phyloP scores from a whole-genome alignment of 2,329 filamentous ascomycete genomes.

The Didymella segeticola region DNA sequence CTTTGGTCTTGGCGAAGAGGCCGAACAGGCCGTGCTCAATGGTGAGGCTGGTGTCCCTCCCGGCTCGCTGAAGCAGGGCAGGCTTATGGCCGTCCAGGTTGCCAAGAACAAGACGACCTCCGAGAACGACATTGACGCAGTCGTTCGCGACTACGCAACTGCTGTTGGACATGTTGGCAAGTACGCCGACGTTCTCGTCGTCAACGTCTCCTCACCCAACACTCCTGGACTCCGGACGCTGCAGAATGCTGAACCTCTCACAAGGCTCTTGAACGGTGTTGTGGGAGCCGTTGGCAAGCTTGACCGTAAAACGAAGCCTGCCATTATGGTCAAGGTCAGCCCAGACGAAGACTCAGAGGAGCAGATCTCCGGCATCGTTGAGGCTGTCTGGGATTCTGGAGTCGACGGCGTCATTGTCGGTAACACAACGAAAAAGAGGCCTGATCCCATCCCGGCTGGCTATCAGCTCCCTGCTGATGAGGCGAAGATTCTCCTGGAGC shows the following conservation, averaged over 20 bases:
- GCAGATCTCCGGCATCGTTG: slow-evolving; percentile 86
- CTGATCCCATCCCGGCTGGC: slow-evolving; percentile 72
- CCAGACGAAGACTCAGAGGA: slow-evolving; percentile 88
- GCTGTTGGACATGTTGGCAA: slow-evolving; percentile 82
- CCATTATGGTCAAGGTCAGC: slow-evolving; percentile 97
- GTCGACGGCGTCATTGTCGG: slow-evolving; percentile 97
- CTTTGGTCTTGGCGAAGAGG: slow-evolving; percentile 64
- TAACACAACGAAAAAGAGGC: slow-evolving; percentile 89
- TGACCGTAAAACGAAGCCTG: slow-evolving; percentile 74
- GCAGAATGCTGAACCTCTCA: slow-evolving; percentile 84
- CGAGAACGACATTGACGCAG: slow-evolving; percentile 81
- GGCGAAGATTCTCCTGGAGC: slow-evolving; percentile 71
- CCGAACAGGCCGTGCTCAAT: slow-evolving; percentile 76
- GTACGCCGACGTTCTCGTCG: slow-evolving; percentile 95
- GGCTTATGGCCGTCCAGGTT: slow-evolving; percentile 86
- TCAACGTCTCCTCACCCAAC: slow-evolving; percentile 97
- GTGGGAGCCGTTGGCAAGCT: slow-evolving; percentile 76
- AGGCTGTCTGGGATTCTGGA: slow-evolving; percentile 66
- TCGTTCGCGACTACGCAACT: slow-evolving; percentile 82
- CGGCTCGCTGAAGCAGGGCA: slow-evolving; percentile 77
- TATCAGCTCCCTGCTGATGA: slow-evolving; percentile 71
- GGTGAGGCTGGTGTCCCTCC: slow-evolving; percentile 79
- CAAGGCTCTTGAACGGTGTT: slow-evolving; percentile 79
- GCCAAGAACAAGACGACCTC: slow-evolving; percentile 96
- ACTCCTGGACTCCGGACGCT: slow-evolving; percentile 88